Base-by-base conservation (phyloP, 257 asterid species). In the Perilla frutescens region DNA sequence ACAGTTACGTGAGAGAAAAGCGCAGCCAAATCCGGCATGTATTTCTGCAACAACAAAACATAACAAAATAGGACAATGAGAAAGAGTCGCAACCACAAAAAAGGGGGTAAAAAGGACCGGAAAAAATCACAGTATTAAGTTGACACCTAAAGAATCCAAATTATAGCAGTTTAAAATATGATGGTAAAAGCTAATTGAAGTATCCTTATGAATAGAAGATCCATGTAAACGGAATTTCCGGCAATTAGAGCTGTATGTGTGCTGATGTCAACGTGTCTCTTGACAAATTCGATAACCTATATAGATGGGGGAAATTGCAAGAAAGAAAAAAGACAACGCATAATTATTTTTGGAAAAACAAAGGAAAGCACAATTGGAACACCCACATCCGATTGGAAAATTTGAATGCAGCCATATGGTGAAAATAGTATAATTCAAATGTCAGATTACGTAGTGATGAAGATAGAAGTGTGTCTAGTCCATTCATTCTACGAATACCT, bases 11-110 rank as follows among this genome's bases (percentile, higher is more conserved):
- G 99, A 12, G 91, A 77, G 87, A 95, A 90, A 68, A 95, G 90
- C 43, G 92, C 83, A 36, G 99, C 99, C 92, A 95, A 81, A 56
- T 87, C 87, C 47, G 99, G 98, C 99, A 95, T 95, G 81, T 86
- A 92, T 77, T 87, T 92, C 98, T 95, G 93, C 78, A 72, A 82
- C 64, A 61, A 4, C 66, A 59, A 71, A 66, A 66, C 62, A 36
- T 48, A 60, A 11, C 13, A n/a, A 45, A 62, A 64, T 50, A 63
- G 41, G 31, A 54, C 5, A 56, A 8, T 53, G 54, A 37, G 57
- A 10, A 20, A 20, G 26, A 12, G 48, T 43, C 6, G 37, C 37
- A 26, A 37, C 72, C 60, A 32, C 45, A 37, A 65, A 62, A 55
- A 71, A 66, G 44, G 55, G 49, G 4, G 11, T 15, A 71, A 20